phyloP scores from a whole-genome alignment of 495 filamentous ascomycete genomes.

The Aspergillus funiculosus region DNA sequence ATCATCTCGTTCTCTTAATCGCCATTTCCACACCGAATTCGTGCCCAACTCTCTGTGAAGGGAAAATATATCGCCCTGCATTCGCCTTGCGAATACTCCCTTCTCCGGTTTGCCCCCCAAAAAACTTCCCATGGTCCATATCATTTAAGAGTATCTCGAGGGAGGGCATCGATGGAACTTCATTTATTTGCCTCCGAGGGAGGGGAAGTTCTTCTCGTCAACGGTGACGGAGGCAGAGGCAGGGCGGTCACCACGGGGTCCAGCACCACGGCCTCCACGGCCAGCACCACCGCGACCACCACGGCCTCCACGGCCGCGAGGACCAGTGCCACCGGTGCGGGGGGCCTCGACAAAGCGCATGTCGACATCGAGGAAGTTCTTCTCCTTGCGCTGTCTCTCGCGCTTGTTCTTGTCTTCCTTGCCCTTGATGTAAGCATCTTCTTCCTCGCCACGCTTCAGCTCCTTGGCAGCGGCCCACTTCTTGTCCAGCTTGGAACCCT shows the following conservation, averaged over 20 bases:
- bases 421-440: slow-evolving; percentile 71
- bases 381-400: slow-evolving; percentile 85
- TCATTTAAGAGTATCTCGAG: slow-evolving; percentile 1
- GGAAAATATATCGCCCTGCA: slow-evolving; percentile 6
- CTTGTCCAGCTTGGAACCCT: slow-evolving; percentile 76
- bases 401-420: slow-evolving; percentile 75
- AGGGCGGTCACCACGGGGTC: slow-evolving; percentile 32
- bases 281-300: slow-evolving; percentile 43
- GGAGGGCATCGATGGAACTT: slow-evolving; percentile 3
- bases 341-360: slow-evolving; percentile 62
- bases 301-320: slow-evolving; percentile 48
- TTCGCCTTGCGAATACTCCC: slow-evolving; percentile 1
- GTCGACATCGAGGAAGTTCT: slow-evolving; percentile 84
- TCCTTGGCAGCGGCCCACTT: slow-evolving; percentile 87
- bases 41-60: slow-evolving; percentile 2
- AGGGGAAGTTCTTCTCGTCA: slow-evolving; percentile 50
- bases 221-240: slow-evolving; percentile 29
- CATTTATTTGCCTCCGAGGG: slow-evolving; percentile 43
- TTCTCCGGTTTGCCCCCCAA: slow-evolving; percentile 1
- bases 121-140: background rate
- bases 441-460: slow-evolving; percentile 62
- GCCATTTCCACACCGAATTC: slow-evolving; percentile 5
- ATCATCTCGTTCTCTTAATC: slow-evolving; percentile 12
- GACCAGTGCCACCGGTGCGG: slow-evolving; percentile 46
- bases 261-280: slow-evolving; percentile 32